Evolutionary conservation across 2,329 filamentous ascomycete species (phyloP).

Genomic region (Leptosphaerulina australis): DNA sequence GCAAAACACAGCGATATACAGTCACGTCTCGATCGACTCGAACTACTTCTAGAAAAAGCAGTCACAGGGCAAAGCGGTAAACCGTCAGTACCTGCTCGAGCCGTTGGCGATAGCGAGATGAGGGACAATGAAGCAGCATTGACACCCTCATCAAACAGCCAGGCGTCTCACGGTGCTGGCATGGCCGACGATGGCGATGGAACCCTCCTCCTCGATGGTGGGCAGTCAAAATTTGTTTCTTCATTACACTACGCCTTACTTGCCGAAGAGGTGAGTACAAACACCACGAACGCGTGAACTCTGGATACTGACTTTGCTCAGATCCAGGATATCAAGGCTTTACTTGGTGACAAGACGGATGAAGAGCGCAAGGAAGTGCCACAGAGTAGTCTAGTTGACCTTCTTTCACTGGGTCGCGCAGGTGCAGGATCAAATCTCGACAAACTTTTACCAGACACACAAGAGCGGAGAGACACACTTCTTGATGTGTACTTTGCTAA

Average conservation of each 20-base stretch:
- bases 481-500: constrained; percentile 45
- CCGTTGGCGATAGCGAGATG: constrained; percentile 27
- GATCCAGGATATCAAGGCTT: constrained; percentile 50
- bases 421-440: constrained; percentile 34
- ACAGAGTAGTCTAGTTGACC: constrained; percentile 39
- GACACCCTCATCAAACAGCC: constrained; percentile 44
- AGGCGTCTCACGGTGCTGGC: constrained; percentile 42
- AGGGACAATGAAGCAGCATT: constrained; percentile 30
- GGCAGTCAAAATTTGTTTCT: constrained; percentile 49
- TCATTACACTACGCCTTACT: constrained; percentile 50
- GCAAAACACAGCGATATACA: constrained; percentile 44
- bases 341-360: constrained; percentile 42
- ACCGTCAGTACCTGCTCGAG: constrained; percentile 22
- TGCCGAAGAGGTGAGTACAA: constrained; percentile 44
- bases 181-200: constrained; percentile 47
- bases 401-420: constrained; percentile 43
- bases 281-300: background rate
- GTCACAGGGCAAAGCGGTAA: constrained; percentile 31
- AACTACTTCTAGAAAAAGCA: constrained; percentile 44
- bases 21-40: constrained; percentile 45
- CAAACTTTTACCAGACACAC: constrained; percentile 37
- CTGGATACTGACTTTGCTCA: constrained; percentile 11
- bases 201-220: constrained; percentile 45
- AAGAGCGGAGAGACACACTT: constrained; percentile 42
- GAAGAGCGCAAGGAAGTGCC: constrained; percentile 38